Evolutionary conservation across 2,329 filamentous ascomycete species (phyloP), one percentile per base, ranked within the genome.

Genomic region (Colletotrichum caudatum): DNA sequence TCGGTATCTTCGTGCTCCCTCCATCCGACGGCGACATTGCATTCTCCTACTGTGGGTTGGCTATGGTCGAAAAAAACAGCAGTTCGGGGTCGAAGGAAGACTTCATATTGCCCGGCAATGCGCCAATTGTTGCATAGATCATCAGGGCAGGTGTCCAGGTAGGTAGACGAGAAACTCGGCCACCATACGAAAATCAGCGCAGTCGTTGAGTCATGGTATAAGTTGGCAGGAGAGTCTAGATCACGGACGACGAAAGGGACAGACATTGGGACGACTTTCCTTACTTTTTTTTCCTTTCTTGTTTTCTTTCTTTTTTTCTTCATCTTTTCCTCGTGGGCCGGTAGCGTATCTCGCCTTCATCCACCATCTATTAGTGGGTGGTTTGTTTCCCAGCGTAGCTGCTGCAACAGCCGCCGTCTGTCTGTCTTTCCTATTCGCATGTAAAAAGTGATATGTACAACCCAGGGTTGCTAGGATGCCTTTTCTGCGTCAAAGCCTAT

Each of bases 371-470:
- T 23, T 53, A 64, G 26, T 23, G 26, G 37, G 33, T 18, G 46
- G 50, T 37, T 35, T 11, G 6, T 16, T 54, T 37, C 18, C 26
- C 50, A 5, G 11, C 20, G 20, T 50, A 33, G 35, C 48, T 44
- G 60, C 60, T 37, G 16, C 26, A 20, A 37, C 37, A 26, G 48
- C 48, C 35, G 23, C 46, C 46, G 5, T 23, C 5, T n/a, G 29
- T 20, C 29, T 39, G 29, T 44, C 64, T 44, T 39, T 59, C 41
- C 44, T 71, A 64, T 73, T 71, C 41, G 59, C 71, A 73, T 73
- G 72, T 73, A 73, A 57, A 71, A 56, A 39, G 69, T 48, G 60
- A 23, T 73, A 69, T 73, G n/a, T 71, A 73, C 69, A 73, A 41
- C 64, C 62, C 44, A 33, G 50, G 37, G 29, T n/a, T 63, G 50